Evolutionary conservation across 164 flowering plant genomes (phyloP).

Genomic region (Protea cynaroides): DNA sequence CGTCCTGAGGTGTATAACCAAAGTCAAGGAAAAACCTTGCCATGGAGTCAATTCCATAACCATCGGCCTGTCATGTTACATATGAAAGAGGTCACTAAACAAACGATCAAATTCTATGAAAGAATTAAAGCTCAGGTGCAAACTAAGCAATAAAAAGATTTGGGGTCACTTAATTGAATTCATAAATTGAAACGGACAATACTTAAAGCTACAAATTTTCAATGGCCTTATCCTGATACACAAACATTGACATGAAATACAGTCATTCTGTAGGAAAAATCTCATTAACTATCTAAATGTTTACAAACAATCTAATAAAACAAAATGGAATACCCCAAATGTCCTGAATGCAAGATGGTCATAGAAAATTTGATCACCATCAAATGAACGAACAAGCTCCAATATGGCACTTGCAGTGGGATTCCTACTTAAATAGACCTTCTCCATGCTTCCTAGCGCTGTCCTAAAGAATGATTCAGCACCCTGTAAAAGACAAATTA

Average conservation of each 20-base stretch:
- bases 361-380: constrained; percentile 52
- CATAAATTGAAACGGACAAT: background rate
- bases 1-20: constrained; percentile 67
- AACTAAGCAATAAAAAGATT: background rate
- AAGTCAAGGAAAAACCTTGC: constrained; percentile 68
- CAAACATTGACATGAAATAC: background rate
- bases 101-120: background rate
- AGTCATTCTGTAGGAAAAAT: background rate
- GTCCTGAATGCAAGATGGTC: constrained; percentile 92
- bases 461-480: constrained; percentile 72
- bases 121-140: no score
- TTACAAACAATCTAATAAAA: background rate
- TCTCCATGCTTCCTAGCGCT: constrained; percentile 60
- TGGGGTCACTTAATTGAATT: background rate
- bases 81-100: background rate
- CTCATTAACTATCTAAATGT: background rate
- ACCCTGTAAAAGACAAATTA: constrained; percentile 31
- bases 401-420: constrained; percentile 75
- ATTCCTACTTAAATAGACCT: constrained; percentile 70
- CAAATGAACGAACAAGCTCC: constrained; percentile 65
- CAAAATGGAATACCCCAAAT: constrained; percentile 48
- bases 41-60: constrained; percentile 83
- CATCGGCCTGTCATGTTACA: constrained; percentile 48
- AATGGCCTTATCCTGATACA: background rate
- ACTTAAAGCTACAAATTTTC: background rate